Conservation (phyloP, 148 eudicot species). For the Arctostaphylos glauca region DNA sequence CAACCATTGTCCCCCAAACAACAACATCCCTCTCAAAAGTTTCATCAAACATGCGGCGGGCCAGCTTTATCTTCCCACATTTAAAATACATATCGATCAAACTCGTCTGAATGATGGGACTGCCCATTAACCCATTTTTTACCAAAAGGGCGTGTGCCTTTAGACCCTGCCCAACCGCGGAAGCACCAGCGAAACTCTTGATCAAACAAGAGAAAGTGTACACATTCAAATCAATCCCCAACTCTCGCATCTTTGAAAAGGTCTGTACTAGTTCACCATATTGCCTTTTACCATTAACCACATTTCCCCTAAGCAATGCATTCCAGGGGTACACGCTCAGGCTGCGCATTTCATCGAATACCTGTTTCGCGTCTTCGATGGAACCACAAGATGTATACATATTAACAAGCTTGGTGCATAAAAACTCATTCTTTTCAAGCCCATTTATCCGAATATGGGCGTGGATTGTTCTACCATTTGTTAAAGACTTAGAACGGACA, state of each 20-base stretch:
- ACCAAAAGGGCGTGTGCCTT: constrained; percentile 68
- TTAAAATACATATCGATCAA: constrained; percentile 90
- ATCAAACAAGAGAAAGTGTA: constrained; percentile 83
- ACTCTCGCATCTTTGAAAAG: constrained; percentile 59
- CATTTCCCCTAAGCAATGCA: constrained; percentile 82
- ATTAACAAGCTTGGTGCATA: constrained; percentile 58
- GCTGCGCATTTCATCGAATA: constrained; percentile 40
- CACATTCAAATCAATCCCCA: constrained; percentile 70
- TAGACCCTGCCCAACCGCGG: constrained; percentile 60
- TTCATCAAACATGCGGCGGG: constrained; percentile 64
- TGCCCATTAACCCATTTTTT: constrained; percentile 68
- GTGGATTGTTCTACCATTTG: constrained; percentile 50
- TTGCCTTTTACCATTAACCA: constrained; percentile 55
- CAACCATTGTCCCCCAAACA: constrained; percentile 81
- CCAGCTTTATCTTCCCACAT: constrained; percentile 78
- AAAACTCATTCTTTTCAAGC: constrained; percentile 61
- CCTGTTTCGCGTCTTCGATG: constrained; percentile 53
- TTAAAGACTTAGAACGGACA: constrained; percentile 42
- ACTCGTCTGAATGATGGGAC: constrained; percentile 55
- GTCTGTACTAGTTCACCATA: constrained; percentile 40
- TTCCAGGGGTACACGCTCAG: constrained; percentile 78
- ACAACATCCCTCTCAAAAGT: constrained; percentile 71
- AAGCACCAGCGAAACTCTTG: constrained; percentile 73
- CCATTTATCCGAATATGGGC: constrained; percentile 61
- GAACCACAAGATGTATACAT: constrained; percentile 80